Evolutionary conservation across 148 eudicot genomes (phyloP).

Genomic region (Vaccinium macrocarpon): DNA sequence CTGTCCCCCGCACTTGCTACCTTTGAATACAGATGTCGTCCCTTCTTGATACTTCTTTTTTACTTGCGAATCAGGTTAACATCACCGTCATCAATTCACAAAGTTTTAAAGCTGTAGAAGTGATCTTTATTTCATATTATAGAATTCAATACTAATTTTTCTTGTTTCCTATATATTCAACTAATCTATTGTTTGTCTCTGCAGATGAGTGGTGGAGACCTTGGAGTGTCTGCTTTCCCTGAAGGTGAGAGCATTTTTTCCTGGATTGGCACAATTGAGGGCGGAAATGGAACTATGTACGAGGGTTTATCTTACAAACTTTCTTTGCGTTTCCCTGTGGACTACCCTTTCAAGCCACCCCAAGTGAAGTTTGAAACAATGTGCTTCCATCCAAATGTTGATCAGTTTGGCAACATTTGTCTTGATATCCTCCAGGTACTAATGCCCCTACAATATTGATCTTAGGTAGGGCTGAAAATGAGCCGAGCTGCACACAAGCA

Average conservation of each 20-base stretch:
- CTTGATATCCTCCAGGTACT: constrained; percentile 66
- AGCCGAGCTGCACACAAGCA: too few relatives aligned
- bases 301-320: constrained; percentile 62
- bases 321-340: constrained; percentile 47
- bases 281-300: constrained; percentile 53
- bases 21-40: background rate
- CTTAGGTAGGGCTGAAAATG: background rate
- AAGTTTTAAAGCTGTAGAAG: background rate
- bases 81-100: background rate
- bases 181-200: background rate
- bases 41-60: background rate
- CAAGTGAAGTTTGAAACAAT: constrained; percentile 62
- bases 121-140: background rate
- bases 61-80: background rate
- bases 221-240: constrained; percentile 70
- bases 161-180: too few relatives aligned
- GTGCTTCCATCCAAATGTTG: constrained; percentile 72
- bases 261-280: constrained; percentile 62
- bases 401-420: constrained; percentile 59
- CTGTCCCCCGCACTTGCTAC: background rate
- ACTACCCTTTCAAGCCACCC: constrained; percentile 65
- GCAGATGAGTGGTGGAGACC: constrained; percentile 57
- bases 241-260: constrained; percentile 58
- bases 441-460: background rate
- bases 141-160: background rate